phyloP scores from a whole-genome alignment of 306 rosid genomes.

The Vigna reflexopilosa region DNA sequence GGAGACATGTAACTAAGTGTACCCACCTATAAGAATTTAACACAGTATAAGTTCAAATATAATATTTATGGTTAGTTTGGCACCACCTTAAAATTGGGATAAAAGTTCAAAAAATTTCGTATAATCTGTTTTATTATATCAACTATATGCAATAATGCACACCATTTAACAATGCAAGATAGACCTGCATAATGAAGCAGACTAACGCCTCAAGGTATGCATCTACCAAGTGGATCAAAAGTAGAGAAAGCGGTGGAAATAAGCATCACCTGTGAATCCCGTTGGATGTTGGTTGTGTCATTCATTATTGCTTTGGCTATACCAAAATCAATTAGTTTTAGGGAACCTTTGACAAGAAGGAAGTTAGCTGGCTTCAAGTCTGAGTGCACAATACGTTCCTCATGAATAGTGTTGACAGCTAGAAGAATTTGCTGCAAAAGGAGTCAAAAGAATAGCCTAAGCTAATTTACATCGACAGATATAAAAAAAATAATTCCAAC shows the following conservation, averaged over 20 bases:
- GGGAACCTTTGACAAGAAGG: conserved; percentile 93
- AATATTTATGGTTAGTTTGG: background rate
- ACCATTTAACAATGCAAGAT: conserved; percentile 7
- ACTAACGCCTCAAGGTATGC: background rate
- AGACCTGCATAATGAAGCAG: background rate
- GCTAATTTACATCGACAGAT: conserved; percentile 22
- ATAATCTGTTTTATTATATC: background rate
- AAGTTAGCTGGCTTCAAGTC: conserved; percentile 99
- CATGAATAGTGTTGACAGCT: conserved; percentile 96
- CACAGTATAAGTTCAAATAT: background rate
- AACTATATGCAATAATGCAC: conserved; percentile 16
- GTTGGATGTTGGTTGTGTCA: conserved; percentile 95
- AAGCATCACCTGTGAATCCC: conserved; percentile 89
- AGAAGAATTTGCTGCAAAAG: conserved; percentile 86
- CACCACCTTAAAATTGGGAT: background rate
- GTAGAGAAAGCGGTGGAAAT: background rate
- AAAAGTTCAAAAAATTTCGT: background rate
- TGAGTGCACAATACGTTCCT: conserved; percentile 96
- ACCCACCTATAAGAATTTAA: conserved; percentile 64
- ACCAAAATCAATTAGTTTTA: conserved; percentile 96
- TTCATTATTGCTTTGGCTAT: conserved; percentile 98
- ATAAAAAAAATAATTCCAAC: background rate
- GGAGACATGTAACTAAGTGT: conserved; percentile 96
- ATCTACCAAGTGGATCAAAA: conserved; percentile 5
- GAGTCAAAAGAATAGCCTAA: conserved; percentile 41